Conservation (phyloP, 495 filamentous ascomycete genomes). For the Xylaria acuta region DNA sequence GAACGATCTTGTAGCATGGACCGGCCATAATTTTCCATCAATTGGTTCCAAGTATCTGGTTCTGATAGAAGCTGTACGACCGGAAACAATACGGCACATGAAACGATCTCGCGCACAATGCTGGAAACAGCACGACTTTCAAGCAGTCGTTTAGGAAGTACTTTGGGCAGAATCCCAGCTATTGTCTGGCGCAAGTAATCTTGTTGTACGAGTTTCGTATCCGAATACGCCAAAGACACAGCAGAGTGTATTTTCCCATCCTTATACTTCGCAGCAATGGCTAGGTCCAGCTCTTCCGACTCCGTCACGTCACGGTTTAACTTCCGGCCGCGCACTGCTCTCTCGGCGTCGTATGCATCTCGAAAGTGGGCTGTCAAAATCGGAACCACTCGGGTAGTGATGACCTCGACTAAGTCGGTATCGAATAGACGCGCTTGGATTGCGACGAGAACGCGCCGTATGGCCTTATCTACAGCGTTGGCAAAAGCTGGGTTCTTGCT, state of each 20-base stretch:
- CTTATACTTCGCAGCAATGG: constrained; percentile 90
- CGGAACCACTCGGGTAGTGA: constrained; percentile 82
- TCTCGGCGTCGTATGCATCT: constrained; percentile 90
- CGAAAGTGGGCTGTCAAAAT: constrained; percentile 90
- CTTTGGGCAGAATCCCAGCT: constrained; percentile 70
- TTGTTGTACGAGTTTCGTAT: constrained; percentile 82
- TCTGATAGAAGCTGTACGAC: constrained; percentile 76
- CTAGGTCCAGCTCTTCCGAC: constrained; percentile 91
- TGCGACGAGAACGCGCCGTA: constrained; percentile 74
- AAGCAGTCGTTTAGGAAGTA: constrained; percentile 76
- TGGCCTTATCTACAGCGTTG: constrained; percentile 81
- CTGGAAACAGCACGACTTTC: constrained; percentile 80
- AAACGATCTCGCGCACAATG: constrained; percentile 82
- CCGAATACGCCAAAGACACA: constrained; percentile 78
- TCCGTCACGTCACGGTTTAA: constrained; percentile 91
- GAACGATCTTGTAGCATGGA: constrained; percentile 94
- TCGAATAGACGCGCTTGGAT: constrained; percentile 71
- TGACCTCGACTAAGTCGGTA: constrained; percentile 79
- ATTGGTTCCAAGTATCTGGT: constrained; percentile 95
- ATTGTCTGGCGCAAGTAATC: constrained; percentile 80
- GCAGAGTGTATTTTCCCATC: constrained; percentile 91
- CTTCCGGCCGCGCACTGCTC: constrained; percentile 82
- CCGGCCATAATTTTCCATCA: constrained; percentile 88
- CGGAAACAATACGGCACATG: constrained; percentile 76
- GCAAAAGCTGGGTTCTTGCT: constrained; percentile 79